phyloP scores from a whole-genome alignment of 202 grass and related monocot genomes.

The Miscanthus sacchariflorus region DNA sequence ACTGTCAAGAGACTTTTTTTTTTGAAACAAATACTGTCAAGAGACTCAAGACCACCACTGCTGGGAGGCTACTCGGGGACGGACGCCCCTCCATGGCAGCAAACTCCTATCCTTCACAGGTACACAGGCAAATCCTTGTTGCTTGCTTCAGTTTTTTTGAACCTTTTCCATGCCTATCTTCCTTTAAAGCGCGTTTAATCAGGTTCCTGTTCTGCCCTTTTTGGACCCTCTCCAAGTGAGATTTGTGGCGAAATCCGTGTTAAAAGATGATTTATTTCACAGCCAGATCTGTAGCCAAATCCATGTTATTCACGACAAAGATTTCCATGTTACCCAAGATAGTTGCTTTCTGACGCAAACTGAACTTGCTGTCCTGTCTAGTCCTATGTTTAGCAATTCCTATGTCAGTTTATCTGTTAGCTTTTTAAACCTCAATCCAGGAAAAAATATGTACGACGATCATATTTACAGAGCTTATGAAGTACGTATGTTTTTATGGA shows the following conservation, averaged over 20 bases:
- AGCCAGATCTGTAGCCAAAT: neutral
- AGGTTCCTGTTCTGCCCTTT: neutral
- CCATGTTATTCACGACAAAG: neutral
- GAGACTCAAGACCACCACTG: neutral
- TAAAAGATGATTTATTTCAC: neutral
- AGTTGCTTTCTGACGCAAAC: slow-evolving; percentile 1
- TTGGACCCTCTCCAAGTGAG: neutral
- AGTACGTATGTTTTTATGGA: neutral
- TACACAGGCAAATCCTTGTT: neutral
- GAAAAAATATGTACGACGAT: neutral
- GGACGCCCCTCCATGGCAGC: neutral
- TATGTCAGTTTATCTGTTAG: neutral
- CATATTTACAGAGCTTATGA: neutral
- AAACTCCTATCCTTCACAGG: slow-evolving; percentile 1
- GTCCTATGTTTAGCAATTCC: neutral
- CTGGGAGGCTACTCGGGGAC: neutral
- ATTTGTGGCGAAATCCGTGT: neutral
- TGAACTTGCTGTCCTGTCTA: neutral
- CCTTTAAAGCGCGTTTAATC: neutral
- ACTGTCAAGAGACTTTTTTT: neutral
- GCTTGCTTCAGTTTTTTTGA: neutral
- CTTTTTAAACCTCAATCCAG: neutral
- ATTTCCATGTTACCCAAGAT: neutral
- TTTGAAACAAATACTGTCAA: neutral
- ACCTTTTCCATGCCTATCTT: neutral